phyloP scores from a whole-genome alignment of 805 yeast genomes.

The Nakazawaea wickerhamii region DNA sequence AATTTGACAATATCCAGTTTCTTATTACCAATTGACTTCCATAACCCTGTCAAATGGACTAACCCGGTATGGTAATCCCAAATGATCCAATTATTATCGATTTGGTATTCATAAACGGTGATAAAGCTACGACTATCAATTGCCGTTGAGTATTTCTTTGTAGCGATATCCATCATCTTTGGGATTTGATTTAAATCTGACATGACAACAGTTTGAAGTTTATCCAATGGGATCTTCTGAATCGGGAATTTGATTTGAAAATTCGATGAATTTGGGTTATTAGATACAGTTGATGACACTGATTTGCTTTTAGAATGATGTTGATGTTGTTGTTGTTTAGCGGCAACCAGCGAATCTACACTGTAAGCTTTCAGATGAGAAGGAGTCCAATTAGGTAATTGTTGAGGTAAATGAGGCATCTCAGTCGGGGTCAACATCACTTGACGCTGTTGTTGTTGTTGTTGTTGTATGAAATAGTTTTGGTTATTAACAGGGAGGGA shows the following conservation, averaged over 20 bases:
- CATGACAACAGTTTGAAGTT: conserved; percentile 15
- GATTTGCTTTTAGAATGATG: conserved; percentile 1
- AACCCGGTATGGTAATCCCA: conserved; percentile 86
- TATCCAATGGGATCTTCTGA: conserved; percentile 15
- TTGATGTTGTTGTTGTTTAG: not conserved
- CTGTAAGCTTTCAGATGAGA: not conserved
- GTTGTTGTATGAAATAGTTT: not conserved
- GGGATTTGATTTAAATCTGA: conserved; percentile 22
- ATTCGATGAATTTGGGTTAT: not conserved
- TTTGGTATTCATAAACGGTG: conserved; percentile 65
- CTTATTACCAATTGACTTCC: conserved; percentile 68
- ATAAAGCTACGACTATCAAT: conserved; percentile 66
- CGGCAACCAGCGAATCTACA: not conserved
- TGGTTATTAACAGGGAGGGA: not conserved
- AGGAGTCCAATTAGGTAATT: not conserved
- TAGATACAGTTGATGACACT: not conserved
- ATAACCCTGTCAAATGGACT: conserved; percentile 82
- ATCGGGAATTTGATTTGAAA: conserved; percentile 22
- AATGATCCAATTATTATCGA: conserved; percentile 69
- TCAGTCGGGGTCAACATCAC: not conserved
- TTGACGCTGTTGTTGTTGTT: not conserved
- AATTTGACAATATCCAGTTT: conserved; percentile 77
- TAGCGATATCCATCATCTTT: conserved; percentile 16
- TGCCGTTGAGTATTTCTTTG: conserved; percentile 61
- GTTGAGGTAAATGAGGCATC: not conserved